A percentile compares a stretch with the other conserved stretches of the same genome.
Conservation (phyloP, 805 yeast species). For the Saccharomyces cerevisiae region DNA sequence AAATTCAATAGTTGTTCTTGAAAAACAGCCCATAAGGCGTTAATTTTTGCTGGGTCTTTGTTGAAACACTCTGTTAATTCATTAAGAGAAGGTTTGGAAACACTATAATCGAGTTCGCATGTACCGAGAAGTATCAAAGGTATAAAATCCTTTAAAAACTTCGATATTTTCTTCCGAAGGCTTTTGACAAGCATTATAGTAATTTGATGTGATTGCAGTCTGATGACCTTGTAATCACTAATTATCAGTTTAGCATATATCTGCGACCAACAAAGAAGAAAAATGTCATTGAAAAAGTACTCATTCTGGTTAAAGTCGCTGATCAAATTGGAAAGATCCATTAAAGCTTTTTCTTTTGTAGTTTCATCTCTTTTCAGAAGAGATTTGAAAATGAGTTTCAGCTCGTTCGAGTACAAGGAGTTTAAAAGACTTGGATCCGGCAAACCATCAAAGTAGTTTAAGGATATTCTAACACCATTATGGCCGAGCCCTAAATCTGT, state of each 20-base stretch:
- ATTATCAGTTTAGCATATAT: constrained; percentile 71
- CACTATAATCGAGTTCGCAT: constrained; percentile 61
- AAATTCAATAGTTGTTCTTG: constrained; percentile 47
- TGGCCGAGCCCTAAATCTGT: constrained; percentile 32
- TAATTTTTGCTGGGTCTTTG: constrained; percentile 44
- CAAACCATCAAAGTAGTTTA: constrained; percentile 67
- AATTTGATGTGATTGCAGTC: constrained; percentile 54
- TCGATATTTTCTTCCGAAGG: constrained; percentile 50
- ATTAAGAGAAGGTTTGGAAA: constrained; percentile 41
- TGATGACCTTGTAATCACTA: constrained; percentile 59
- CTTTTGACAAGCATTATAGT: constrained; percentile 46
- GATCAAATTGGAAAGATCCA: constrained; percentile 39
- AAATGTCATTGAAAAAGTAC: constrained; percentile 42
- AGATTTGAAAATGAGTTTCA: constrained; percentile 64
- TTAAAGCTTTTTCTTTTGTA: constrained; percentile 76
- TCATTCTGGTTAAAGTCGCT: constrained; percentile 12
- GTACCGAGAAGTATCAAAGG: constrained; percentile 68
- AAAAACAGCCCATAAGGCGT: constrained; percentile 55
- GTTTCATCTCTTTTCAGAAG: constrained; percentile 69
- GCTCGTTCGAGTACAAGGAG: constrained; percentile 34
- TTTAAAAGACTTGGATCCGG: constrained; percentile 56
- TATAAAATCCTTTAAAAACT: constrained; percentile 60
- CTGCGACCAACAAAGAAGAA: constrained; percentile 65
- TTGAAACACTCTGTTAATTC: constrained; percentile 49
- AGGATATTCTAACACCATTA: constrained; percentile 47